phyloP scores from a whole-genome alignment of 1,284 basidiomycete species.

The Trametes polyzona region DNA sequence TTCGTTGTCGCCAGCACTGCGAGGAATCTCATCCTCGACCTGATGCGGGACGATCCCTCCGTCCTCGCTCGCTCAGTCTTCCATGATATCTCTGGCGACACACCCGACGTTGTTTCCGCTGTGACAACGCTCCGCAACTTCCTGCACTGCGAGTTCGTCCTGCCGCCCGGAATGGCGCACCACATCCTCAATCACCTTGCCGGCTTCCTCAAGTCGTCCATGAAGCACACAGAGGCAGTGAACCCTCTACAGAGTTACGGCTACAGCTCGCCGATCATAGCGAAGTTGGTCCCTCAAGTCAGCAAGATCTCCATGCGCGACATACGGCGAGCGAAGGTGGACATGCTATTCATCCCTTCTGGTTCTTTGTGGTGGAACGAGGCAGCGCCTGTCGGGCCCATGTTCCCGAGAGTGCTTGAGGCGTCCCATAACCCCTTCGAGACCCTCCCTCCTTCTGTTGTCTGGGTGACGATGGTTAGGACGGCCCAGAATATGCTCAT shows the following conservation, averaged over 20 bases:
- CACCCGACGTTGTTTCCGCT: conserved; percentile 48
- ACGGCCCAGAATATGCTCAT: conserved; percentile 76
- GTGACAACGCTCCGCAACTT: conserved; percentile 55
- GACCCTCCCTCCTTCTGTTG: conserved; percentile 50
- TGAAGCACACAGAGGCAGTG: conserved; percentile 48
- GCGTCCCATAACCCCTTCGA: conserved; percentile 49
- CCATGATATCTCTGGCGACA: conserved; percentile 58
- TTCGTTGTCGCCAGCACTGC: conserved; percentile 60
- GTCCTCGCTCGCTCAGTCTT: conserved; percentile 67
- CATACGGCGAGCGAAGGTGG: conserved; percentile 75
- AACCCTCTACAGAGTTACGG: conserved; percentile 58
- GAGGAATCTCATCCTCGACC: conserved; percentile 60
- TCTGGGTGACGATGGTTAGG: conserved; percentile 66
- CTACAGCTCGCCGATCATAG: conserved; percentile 57
- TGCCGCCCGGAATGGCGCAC: conserved; percentile 72
- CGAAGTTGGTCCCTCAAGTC: conserved; percentile 64
- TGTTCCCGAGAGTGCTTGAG: conserved; percentile 58
- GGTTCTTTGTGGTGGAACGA: conserved; percentile 68
- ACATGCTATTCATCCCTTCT: conserved; percentile 71
- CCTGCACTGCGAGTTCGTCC: conserved; percentile 53
- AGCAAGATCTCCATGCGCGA: conserved; percentile 76
- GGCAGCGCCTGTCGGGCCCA: conserved; percentile 52
- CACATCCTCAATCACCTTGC: conserved; percentile 71
- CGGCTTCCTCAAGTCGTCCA: conserved; percentile 66
- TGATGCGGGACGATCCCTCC: conserved; percentile 77